Percentiles rank a stretch among this genome's conserved stretches.
Conservation (phyloP, 345 rosid species). For the Noccaea caerulescens region DNA sequence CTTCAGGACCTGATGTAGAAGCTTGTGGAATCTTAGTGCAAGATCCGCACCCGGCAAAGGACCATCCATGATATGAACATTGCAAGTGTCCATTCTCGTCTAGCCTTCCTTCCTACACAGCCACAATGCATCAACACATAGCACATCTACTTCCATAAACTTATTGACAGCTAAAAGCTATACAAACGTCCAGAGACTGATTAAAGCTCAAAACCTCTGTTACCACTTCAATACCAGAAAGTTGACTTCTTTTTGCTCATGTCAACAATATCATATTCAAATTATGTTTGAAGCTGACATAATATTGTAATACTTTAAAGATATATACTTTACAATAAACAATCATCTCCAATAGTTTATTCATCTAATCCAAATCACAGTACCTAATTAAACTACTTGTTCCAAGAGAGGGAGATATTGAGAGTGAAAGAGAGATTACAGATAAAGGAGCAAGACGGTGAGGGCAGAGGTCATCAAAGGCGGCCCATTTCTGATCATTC, state of each 20-base stretch:
- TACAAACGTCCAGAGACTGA: too few relatives aligned
- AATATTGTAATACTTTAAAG: neutral
- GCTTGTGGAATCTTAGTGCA: conserved; percentile 94
- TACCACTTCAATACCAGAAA: neutral
- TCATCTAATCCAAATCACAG: conserved; percentile 16
- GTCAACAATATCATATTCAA: conserved; percentile 14
- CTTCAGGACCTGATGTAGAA: conserved; percentile 87
- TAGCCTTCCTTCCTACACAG: conserved; percentile 81
- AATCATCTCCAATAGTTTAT: conserved; percentile 23
- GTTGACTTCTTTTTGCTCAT: conserved; percentile 8
- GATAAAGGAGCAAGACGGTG: conserved; percentile 96
- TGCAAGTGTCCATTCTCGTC: conserved; percentile 97
- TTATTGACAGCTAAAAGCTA: too few relatives aligned
- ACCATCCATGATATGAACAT: conserved; percentile 99
- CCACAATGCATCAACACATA: conserved; percentile 14
- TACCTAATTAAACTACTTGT: conserved; percentile 7
- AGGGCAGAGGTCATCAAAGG: conserved; percentile 92
- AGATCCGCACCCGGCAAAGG: conserved; percentile 86
- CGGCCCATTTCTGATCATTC: conserved; percentile 70
- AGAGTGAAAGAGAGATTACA: conserved; percentile 50
- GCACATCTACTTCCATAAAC: too few relatives aligned
- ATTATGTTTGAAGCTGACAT: neutral
- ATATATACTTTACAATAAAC: conserved; percentile 17
- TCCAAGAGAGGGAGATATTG: conserved; percentile 14
- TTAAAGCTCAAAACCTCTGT: conserved; percentile 5